Evolutionary conservation across 768 basidiomycete species (phyloP).

Genomic region (Hygrophorus pudorinus): DNA sequence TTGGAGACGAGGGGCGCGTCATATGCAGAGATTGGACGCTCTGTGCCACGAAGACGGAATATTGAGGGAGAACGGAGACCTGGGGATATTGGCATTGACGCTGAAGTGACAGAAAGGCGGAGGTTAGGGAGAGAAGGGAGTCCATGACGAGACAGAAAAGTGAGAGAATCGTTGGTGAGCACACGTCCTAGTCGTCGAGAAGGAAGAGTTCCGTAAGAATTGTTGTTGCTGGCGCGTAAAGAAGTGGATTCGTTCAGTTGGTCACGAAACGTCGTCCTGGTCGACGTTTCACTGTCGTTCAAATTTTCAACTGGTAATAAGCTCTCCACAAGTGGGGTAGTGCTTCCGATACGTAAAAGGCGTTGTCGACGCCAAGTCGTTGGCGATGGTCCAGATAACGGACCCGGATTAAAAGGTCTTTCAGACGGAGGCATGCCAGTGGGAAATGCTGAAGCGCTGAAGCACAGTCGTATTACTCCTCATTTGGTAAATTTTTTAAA

Average conservation of each 20-base stretch:
- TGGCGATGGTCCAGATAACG: slow-evolving; percentile 39
- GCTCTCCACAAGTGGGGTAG: slow-evolving; percentile 12
- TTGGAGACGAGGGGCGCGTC: slow-evolving; percentile 38
- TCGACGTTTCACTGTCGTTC: slow-evolving; percentile 2
- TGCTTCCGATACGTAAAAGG: slow-evolving; percentile 44
- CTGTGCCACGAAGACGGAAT: slow-evolving; percentile 25
- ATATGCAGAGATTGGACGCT: slow-evolving; percentile 67
- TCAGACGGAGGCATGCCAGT: not conserved
- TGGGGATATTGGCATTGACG: slow-evolving; percentile 29
- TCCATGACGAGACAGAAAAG: slow-evolving; percentile 24
- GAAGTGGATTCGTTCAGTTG: slow-evolving; percentile 7
- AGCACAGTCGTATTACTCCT: no score
- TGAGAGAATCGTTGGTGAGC: slow-evolving; percentile 19
- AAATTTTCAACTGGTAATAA: slow-evolving; percentile 5
- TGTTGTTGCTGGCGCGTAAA: slow-evolving; percentile 9
- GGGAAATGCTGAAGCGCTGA: no score
- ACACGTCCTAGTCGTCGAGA: slow-evolving; percentile 14
- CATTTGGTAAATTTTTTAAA: no score
- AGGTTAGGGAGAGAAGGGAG: slow-evolving; percentile 27
- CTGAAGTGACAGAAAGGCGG: slow-evolving; percentile 18
- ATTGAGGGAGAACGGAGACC: slow-evolving; percentile 25
- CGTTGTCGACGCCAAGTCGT: slow-evolving; percentile 54
- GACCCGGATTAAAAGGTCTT: slow-evolving; percentile 15
- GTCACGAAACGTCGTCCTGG: not conserved
- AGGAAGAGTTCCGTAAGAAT: slow-evolving; percentile 52